These are phyloP conservation scores for Xerocomus amazonicus DNA, from an alignment of 1,284 basidiomycete species.

Conservation along the genomic window DNA sequence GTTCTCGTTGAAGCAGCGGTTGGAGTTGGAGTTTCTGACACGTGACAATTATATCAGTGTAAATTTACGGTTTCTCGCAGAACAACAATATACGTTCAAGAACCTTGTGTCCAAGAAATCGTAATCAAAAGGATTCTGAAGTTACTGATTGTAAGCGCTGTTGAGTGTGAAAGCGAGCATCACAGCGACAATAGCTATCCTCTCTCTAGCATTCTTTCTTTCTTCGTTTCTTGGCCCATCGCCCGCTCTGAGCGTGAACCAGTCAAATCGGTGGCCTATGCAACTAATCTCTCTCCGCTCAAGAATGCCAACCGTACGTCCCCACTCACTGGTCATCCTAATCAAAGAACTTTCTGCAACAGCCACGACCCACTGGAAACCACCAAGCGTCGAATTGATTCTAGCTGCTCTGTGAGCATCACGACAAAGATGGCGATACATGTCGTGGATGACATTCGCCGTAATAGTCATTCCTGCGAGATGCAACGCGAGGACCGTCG, in stretches of 20 bases:
- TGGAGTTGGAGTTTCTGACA: background rate
- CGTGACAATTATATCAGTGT: too few relatives aligned
- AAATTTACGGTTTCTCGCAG: too few relatives aligned
- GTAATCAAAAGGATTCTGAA: too few relatives aligned
- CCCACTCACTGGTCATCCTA: constrained; percentile 49
- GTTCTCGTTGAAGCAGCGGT: too few relatives aligned
- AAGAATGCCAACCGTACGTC: constrained; percentile 45
- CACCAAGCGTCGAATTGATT: constrained; percentile 37
- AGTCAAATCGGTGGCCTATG: constrained; percentile 49
- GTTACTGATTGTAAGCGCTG: background rate
- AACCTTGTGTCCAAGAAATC: too few relatives aligned
- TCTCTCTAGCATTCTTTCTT: constrained; percentile 35
- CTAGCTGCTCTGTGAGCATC: constrained; percentile 34
- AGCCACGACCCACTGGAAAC: constrained; percentile 39
- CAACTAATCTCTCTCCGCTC: constrained; percentile 39
- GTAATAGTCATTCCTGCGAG: constrained; percentile 33
- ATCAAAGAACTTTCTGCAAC: constrained; percentile 49
- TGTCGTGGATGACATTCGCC: constrained; percentile 46
- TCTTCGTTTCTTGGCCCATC: constrained; percentile 43
- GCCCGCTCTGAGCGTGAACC: constrained; percentile 46
- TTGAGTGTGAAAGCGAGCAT: constrained; percentile 9
- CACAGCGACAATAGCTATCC: constrained; percentile 23
- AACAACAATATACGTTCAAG: too few relatives aligned
- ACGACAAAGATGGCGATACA: constrained; percentile 44
- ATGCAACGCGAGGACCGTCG: constrained; percentile 21